Evolutionary conservation across 1,139 yeast species (phyloP).

Genomic region (Geotrichum aggregatum): DNA sequence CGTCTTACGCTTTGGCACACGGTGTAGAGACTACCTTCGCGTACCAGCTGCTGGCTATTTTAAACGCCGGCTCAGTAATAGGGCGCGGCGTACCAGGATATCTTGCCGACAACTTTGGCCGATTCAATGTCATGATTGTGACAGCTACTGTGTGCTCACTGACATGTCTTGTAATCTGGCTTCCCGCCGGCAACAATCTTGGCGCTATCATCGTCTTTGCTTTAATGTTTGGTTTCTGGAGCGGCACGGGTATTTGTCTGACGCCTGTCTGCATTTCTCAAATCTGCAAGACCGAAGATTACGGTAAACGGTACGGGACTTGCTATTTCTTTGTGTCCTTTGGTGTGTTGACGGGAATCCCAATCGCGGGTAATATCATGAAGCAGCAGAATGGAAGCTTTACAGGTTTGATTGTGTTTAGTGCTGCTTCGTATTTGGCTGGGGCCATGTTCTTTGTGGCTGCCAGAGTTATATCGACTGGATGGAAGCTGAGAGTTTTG

Average conservation of each 20-base stretch:
- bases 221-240: slow-evolving; percentile 52
- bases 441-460: slow-evolving; percentile 8
- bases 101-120: slow-evolving; percentile 48
- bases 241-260: slow-evolving; percentile 48
- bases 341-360: slow-evolving; percentile 52
- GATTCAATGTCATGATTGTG: slow-evolving; percentile 50
- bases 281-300: slow-evolving; percentile 58
- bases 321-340: slow-evolving; percentile 62
- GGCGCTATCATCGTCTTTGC: slow-evolving; percentile 47
- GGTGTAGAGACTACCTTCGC: slow-evolving; percentile 43
- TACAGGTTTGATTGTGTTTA: slow-evolving; percentile 15
- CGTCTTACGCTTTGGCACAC: slow-evolving; percentile 48
- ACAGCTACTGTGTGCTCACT: slow-evolving; percentile 42
- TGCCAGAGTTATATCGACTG: slow-evolving; percentile 14
- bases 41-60: slow-evolving; percentile 44
- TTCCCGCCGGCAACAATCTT: slow-evolving; percentile 49
- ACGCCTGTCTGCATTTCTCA: slow-evolving; percentile 50
- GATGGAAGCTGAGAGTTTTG: slow-evolving; percentile 12
- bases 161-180: slow-evolving; percentile 45
- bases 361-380: slow-evolving; percentile 50
- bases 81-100: slow-evolving; percentile 49
- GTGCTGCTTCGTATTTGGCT: slow-evolving; percentile 13
- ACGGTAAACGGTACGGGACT: slow-evolving; percentile 68
- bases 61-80: slow-evolving; percentile 48
- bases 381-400: slow-evolving; percentile 22